Evolutionary conservation across 1,284 basidiomycete species (phyloP).

Genomic region (Sutorius eximius): DNA sequence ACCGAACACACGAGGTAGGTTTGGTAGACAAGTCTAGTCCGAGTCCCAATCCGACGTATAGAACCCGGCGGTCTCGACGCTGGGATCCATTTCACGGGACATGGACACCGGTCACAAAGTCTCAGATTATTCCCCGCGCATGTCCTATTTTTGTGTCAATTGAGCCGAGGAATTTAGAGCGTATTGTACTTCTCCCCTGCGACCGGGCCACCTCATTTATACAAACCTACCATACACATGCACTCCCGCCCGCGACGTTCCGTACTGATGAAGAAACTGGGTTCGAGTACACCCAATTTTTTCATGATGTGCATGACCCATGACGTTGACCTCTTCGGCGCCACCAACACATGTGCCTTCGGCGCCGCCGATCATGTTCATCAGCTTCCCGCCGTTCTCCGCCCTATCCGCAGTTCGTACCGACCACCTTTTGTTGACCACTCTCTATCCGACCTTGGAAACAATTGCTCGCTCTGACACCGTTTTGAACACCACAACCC

Average conservation of each 20-base stretch:
- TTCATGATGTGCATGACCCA: neutral
- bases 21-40: neutral
- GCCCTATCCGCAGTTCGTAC: neutral
- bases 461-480: neutral
- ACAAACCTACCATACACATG: neutral
- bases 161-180: neutral
- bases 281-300: neutral
- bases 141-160: neutral
- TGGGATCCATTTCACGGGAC: neutral
- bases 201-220: neutral
- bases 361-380: conserved; percentile 10
- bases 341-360: conserved; percentile 4
- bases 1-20: conserved; percentile 26
- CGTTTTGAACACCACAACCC: neutral
- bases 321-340: conserved; percentile 4
- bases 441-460: neutral
- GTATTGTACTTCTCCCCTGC: neutral
- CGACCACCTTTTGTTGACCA: neutral
- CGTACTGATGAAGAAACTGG: conserved; percentile 1
- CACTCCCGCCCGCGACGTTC: neutral
- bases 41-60: neutral
- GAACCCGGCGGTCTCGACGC: neutral
- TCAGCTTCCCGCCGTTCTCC: conserved; percentile 5
- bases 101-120: neutral
- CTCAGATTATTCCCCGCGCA: neutral